Evolutionary conservation across 1,284 basidiomycete species (phyloP).

Genomic region (Ustilago esculenta): DNA sequence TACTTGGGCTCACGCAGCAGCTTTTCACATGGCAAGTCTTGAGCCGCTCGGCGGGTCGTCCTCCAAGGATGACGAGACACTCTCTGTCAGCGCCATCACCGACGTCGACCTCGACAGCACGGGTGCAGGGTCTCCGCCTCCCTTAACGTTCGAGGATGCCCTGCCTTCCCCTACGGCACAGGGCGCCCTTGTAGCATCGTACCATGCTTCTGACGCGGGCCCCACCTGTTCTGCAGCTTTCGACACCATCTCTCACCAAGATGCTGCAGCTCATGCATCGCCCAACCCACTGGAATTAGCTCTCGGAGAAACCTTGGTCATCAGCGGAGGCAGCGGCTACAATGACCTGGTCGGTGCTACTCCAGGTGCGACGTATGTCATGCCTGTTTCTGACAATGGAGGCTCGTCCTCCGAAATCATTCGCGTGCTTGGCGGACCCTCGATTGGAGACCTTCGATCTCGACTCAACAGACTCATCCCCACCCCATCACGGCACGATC

Average conservation of each 20-base stretch:
- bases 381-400: conserved; percentile 78
- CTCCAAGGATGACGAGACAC: conserved; percentile 13
- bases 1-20: neutral
- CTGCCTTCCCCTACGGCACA: neutral
- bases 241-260: neutral
- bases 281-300: conserved; percentile 7
- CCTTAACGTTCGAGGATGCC: conserved; percentile 3
- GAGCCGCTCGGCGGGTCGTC: neutral
- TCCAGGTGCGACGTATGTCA: conserved; percentile 68
- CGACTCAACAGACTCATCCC: conserved; percentile 83
- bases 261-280: neutral
- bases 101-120: conserved; percentile 37
- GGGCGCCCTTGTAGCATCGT: too few species aligned
- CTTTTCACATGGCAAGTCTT: conserved; percentile 10
- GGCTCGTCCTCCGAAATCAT: conserved; percentile 60
- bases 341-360: conserved; percentile 71
- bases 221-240: neutral
- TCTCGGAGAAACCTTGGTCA: conserved; percentile 64
- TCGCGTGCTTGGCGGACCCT: conserved; percentile 60
- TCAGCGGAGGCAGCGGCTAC: conserved; percentile 71
- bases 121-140: conserved; percentile 30
- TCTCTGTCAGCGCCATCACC: conserved; percentile 9
- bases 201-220: neutral
- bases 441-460: conserved; percentile 73
- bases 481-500: conserved; percentile 69